A percentile compares a stretch with the other conserved stretches of the same genome.
Conservation (phyloP, 805 yeast genomes). For the Starmerella geochares region DNA sequence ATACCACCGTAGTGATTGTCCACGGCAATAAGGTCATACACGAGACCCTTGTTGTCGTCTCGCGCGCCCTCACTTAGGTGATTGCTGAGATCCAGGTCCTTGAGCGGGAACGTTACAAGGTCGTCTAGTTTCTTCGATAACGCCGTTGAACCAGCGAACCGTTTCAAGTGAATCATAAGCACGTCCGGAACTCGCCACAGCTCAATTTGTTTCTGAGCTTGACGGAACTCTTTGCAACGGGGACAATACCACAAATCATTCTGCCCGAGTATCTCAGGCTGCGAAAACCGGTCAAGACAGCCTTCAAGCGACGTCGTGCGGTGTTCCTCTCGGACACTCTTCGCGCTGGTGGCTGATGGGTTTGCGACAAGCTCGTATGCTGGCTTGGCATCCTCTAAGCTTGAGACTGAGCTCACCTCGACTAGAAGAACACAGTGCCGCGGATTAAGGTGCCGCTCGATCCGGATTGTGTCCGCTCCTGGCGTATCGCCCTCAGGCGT, state of each 20-base stretch:
- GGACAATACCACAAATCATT: slow-evolving; percentile 95
- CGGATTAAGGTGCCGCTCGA: not conserved
- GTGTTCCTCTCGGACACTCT: slow-evolving; percentile 25
- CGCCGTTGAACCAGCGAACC: slow-evolving; percentile 75
- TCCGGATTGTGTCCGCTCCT: not conserved
- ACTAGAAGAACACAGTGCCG: slow-evolving; percentile 15
- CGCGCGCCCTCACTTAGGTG: slow-evolving; percentile 34
- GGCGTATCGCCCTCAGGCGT: not conserved
- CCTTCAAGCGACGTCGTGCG: slow-evolving; percentile 51
- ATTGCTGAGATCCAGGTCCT: slow-evolving; percentile 61
- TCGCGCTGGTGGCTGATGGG: slow-evolving; percentile 16
- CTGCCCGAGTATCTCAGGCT: slow-evolving; percentile 74
- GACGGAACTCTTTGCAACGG: slow-evolving; percentile 72
- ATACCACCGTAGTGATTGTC: slow-evolving; percentile 94
- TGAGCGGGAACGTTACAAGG: slow-evolving; percentile 77
- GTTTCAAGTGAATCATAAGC: slow-evolving; percentile 74
- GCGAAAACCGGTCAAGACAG: slow-evolving; percentile 64
- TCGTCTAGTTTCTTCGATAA: slow-evolving; percentile 84
- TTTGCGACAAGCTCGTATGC: slow-evolving; percentile 13
- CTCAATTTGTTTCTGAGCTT: slow-evolving; percentile 83
- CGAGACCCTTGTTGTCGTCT: slow-evolving; percentile 26
- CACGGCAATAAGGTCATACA: slow-evolving; percentile 83
- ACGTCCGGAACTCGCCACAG: slow-evolving; percentile 92
- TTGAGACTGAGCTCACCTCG: slow-evolving; percentile 9
- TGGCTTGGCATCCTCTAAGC: not conserved